Evolutionary conservation across 768 basidiomycete genomes (phyloP).

Genomic region (Calocybe cyanea): DNA sequence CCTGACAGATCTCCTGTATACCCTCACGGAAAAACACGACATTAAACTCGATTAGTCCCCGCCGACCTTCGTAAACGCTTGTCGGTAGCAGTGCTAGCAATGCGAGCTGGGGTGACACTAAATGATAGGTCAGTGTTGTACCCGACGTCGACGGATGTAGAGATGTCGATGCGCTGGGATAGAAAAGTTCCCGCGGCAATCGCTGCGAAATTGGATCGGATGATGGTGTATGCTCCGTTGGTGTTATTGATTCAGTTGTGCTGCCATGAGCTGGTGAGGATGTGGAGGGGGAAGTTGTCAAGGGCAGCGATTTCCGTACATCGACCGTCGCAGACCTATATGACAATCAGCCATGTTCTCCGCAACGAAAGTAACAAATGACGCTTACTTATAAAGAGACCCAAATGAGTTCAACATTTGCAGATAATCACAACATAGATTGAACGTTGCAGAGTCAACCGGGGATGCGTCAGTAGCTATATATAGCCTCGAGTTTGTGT

Average conservation of each 20-base stretch:
- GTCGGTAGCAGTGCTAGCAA: conserved; percentile 73
- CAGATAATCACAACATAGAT: conserved; percentile 88
- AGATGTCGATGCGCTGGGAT: conserved; percentile 65
- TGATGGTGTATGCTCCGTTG: conserved; percentile 10
- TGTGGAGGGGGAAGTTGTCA: conserved; percentile 22
- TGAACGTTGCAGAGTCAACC: conserved; percentile 84
- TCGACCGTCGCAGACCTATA: conserved; percentile 29
- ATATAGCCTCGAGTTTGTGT: conserved; percentile 78
- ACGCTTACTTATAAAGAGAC: conserved; percentile 80
- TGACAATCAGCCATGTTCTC: conserved; percentile 6
- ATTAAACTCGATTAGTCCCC: conserved; percentile 82
- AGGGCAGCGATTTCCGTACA: conserved; percentile 20
- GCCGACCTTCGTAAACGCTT: conserved; percentile 63
- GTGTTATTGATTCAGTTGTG: conserved; percentile 15
- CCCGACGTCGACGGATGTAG: conserved; percentile 56
- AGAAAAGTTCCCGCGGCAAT: conserved; percentile 47
- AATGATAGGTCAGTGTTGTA: conserved; percentile 81
- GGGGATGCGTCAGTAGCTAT: conserved; percentile 94
- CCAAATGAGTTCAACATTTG: conserved; percentile 85
- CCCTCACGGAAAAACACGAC: conserved; percentile 84
- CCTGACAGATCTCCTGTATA: conserved; percentile 75
- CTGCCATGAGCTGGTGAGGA: conserved; percentile 18
- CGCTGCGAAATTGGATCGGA: conserved; percentile 7
- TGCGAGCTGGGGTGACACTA: conserved; percentile 69
- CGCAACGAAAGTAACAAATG: neutral